Conservation (phyloP, 1,284 basidiomycete species). For the Tilletia setariae region DNA sequence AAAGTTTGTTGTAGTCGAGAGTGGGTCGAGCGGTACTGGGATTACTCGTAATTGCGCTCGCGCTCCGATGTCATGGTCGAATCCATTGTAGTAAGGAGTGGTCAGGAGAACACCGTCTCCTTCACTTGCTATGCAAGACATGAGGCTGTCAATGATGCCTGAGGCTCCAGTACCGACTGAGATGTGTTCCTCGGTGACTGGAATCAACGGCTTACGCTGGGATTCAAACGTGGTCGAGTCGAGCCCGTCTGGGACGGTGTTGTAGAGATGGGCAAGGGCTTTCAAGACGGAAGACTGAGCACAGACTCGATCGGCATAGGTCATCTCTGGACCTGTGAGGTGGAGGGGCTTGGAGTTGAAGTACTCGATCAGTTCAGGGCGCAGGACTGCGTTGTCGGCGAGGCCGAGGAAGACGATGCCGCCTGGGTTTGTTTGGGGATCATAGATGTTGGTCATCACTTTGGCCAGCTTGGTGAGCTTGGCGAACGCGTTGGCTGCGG, state of each 20-base stretch:
- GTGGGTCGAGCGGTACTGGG: slow-evolving; percentile 27
- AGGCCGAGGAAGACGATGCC: slow-evolving; percentile 43
- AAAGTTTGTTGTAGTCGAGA: slow-evolving; percentile 23
- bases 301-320: slow-evolving; percentile 37
- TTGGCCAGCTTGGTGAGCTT: slow-evolving; percentile 16
- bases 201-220: slow-evolving; percentile 21
- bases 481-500: slow-evolving; percentile 18
- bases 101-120: slow-evolving; percentile 40
- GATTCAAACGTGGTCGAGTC: background rate
- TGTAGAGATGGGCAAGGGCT: slow-evolving; percentile 21
- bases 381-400: slow-evolving; percentile 39
- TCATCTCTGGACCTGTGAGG: slow-evolving; percentile 30
- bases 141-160: slow-evolving; percentile 36
- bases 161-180: slow-evolving; percentile 38
- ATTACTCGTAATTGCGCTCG: slow-evolving; percentile 12
- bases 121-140: slow-evolving; percentile 33
- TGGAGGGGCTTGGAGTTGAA: slow-evolving; percentile 27
- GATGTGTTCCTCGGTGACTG: slow-evolving; percentile 33
- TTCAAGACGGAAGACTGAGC: background rate
- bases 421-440: slow-evolving; percentile 30
- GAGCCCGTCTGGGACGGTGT: slow-evolving; percentile 17
- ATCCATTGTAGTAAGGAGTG: slow-evolving; percentile 40
- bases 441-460: slow-evolving; percentile 31
- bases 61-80: slow-evolving; percentile 31
- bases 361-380: slow-evolving; percentile 26